Conservation (phyloP, 257 asterid genomes). For the Anisodus acutangulus region DNA sequence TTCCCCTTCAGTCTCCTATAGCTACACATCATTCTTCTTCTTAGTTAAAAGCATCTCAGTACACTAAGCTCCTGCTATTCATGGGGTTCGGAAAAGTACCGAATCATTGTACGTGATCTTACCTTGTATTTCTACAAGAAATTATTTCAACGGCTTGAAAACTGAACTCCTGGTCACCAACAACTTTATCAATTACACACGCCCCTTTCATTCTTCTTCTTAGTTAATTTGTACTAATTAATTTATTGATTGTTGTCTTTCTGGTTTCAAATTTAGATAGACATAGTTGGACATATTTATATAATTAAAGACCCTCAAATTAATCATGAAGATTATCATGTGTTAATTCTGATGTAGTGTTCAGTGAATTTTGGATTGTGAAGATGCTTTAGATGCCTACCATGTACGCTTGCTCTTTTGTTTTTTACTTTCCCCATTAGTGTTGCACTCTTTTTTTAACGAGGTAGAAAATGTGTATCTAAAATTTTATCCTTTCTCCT, state of each 20-base stretch:
- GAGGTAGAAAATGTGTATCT: neutral
- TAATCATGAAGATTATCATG: neutral
- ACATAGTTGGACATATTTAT: neutral
- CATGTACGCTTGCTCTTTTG: neutral
- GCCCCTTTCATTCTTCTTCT: no score
- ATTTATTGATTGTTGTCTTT: neutral
- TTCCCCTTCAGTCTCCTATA: slow-evolving; percentile 65
- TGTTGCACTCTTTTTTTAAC: neutral
- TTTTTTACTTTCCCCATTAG: neutral
- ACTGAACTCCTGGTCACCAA: no score
- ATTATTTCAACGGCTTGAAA: no score
- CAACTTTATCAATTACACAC: no score
- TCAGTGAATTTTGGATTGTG: neutral
- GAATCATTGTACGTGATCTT: no score
- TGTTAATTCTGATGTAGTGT: neutral
- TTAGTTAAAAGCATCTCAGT: neutral
- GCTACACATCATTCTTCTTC: slow-evolving; percentile 33
- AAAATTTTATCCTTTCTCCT: neutral
- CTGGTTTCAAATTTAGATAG: neutral
- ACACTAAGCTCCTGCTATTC: no score
- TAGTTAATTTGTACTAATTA: no score
- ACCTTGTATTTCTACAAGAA: no score
- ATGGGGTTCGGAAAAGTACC: no score
- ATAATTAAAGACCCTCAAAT: neutral
- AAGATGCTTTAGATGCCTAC: neutral